Evolutionary conservation across 257 asterid species (phyloP).

Genomic region (Solanum chiquidenum): DNA sequence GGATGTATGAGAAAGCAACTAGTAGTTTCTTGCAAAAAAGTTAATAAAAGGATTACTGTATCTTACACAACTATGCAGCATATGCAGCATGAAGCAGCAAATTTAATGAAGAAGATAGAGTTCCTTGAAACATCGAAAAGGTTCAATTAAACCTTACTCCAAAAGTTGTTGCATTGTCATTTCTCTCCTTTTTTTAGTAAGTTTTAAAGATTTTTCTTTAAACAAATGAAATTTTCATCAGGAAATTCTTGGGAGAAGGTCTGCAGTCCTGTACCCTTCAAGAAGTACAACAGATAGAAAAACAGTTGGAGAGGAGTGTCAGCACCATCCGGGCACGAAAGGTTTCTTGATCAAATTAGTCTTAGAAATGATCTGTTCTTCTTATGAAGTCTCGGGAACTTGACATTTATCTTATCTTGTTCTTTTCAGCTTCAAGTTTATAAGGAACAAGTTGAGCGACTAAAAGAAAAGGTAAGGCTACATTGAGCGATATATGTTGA

Average conservation of each 20-base stretch:
- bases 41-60: background rate
- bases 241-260: slow-evolving; percentile 84
- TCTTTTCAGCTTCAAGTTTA: slow-evolving; percentile 56
- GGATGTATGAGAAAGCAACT: background rate
- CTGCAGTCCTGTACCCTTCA: slow-evolving; percentile 48
- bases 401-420: background rate
- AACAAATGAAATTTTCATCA: slow-evolving; percentile 4
- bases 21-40: background rate
- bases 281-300: slow-evolving; percentile 74
- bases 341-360: slow-evolving; percentile 16
- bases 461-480: slow-evolving; percentile 63
- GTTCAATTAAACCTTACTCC: slow-evolving; percentile 13
- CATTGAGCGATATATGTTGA: background rate
- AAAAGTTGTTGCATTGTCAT: background rate
- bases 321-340: slow-evolving; percentile 59
- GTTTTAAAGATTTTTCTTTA: background rate
- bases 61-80: slow-evolving; percentile 19
- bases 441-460: slow-evolving; percentile 56
- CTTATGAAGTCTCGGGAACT: background rate
- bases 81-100: slow-evolving; percentile 58
- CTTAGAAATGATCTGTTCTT: background rate
- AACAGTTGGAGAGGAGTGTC: slow-evolving; percentile 70
- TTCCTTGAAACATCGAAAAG: slow-evolving; percentile 65
- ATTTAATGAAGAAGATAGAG: slow-evolving; percentile 71
- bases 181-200: background rate